These are phyloP conservation scores for Colletotrichum truncatum DNA, from an alignment of 2,329 filamentous ascomycete species.

Conservation along the genomic window DNA sequence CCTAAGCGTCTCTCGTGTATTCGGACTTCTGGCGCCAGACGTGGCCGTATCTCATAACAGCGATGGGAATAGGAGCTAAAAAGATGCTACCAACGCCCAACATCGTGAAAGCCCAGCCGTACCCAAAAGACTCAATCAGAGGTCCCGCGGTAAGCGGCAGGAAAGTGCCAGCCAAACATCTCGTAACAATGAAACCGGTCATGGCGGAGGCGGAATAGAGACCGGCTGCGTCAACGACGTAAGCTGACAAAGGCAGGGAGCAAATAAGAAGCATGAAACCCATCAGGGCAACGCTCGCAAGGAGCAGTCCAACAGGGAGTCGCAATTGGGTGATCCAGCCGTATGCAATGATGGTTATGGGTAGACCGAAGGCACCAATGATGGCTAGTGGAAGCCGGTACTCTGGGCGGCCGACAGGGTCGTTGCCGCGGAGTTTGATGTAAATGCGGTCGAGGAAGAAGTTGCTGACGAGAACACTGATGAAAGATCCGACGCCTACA, in stretches of 20 bases:
- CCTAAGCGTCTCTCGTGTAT: slow-evolving; percentile 53
- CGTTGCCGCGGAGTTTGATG: slow-evolving; percentile 50
- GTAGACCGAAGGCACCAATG: slow-evolving; percentile 55
- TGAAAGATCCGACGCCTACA: slow-evolving; percentile 57
- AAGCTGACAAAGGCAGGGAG: slow-evolving; percentile 61
- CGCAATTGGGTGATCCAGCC: slow-evolving; percentile 59
- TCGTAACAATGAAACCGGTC: slow-evolving; percentile 63
- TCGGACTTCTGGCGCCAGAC: slow-evolving; percentile 60
- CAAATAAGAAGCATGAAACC: slow-evolving; percentile 56
- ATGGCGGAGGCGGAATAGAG: slow-evolving; percentile 65
- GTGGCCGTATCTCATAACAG: slow-evolving; percentile 60
- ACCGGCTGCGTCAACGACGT: slow-evolving; percentile 66
- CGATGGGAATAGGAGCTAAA: slow-evolving; percentile 59
- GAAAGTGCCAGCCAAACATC: slow-evolving; percentile 66
- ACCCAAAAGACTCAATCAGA: slow-evolving; percentile 57
- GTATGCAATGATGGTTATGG: slow-evolving; percentile 54
- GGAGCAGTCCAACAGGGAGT: slow-evolving; percentile 51
- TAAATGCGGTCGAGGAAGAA: slow-evolving; percentile 62
- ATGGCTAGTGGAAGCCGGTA: slow-evolving; percentile 62
- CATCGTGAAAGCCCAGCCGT: slow-evolving; percentile 59
- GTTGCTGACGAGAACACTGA: slow-evolving; percentile 61
- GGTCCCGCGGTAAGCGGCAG: slow-evolving; percentile 61
- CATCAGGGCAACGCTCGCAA: slow-evolving; percentile 53
- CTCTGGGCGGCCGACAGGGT: slow-evolving; percentile 58
- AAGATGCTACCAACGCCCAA: slow-evolving; percentile 51